Percentiles rank a stretch among this genome's conserved stretches.
phyloP scores from a whole-genome alignment of 192 early-diverging fungal species.

The Coemansia sp. region DNA sequence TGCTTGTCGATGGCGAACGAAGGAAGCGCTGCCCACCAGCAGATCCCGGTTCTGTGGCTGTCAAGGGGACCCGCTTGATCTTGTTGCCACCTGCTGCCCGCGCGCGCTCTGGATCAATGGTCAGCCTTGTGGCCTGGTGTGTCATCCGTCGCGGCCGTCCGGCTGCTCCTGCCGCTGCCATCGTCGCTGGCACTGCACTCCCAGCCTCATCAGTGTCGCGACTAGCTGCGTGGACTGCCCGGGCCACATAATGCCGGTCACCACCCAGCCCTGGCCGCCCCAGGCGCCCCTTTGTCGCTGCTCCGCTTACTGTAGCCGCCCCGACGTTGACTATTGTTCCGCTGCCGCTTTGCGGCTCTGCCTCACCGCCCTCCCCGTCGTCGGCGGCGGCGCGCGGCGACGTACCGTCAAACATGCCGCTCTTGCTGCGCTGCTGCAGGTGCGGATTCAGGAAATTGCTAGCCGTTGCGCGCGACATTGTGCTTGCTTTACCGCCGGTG shows the following conservation, averaged over 20 bases:
- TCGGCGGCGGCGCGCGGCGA: constrained; percentile 6
- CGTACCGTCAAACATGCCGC: constrained; percentile 38
- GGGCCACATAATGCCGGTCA: constrained; percentile 18
- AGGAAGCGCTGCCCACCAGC: constrained; percentile 19
- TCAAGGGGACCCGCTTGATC: constrained; percentile 18
- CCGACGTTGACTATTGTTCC: constrained; percentile 5
- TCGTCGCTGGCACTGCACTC: constrained; percentile 20
- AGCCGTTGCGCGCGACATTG: constrained; percentile 45
- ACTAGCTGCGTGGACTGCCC: constrained; percentile 11
- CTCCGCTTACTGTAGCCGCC: constrained; percentile 34
- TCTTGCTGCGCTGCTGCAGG: constrained; percentile 38
- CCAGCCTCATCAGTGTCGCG: constrained; percentile 3
- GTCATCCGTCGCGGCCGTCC: constrained; percentile 47
- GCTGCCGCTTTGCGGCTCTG: background rate
- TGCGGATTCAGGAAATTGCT: constrained; percentile 48
- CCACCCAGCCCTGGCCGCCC: constrained; percentile 14
- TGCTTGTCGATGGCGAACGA: constrained; percentile 17
- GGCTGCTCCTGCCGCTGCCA: constrained; percentile 41
- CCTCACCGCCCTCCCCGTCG: background rate
- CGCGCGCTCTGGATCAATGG: constrained; percentile 38
- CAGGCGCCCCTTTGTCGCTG: constrained; percentile 20
- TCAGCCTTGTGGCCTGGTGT: constrained; percentile 41
- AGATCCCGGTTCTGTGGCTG: constrained; percentile 26
- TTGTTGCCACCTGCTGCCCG: constrained; percentile 10
- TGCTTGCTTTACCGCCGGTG: constrained; percentile 5